These are phyloP conservation scores for Rosa hybrid DNA, from an alignment of 331 rosid genomes.

Conservation along the genomic window DNA sequence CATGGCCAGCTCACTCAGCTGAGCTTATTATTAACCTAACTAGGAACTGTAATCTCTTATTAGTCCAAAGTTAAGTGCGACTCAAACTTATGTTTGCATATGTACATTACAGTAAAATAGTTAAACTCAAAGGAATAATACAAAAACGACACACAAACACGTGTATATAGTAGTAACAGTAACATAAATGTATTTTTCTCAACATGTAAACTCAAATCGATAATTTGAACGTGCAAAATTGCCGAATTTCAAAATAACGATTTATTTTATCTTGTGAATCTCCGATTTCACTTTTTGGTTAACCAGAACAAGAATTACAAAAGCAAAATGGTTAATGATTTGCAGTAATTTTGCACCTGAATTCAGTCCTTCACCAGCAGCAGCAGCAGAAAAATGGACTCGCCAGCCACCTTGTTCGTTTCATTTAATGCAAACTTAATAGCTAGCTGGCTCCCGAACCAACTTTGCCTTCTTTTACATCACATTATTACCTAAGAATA, in stretches of 20 bases:
- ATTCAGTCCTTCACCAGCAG: not conserved
- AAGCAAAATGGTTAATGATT: not conserved
- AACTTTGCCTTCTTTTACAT: conserved; percentile 1
- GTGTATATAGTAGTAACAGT: no score
- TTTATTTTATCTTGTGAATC: not conserved
- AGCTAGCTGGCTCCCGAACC: not conserved
- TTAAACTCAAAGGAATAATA: no score
- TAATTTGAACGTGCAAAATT: no score
- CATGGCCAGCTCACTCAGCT: no score
- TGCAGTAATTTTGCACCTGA: not conserved
- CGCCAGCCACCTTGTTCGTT: not conserved
- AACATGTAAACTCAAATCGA: no score
- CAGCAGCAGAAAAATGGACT: not conserved
- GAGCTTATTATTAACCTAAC: no score
- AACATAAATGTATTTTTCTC: no score
- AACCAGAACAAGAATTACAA: not conserved
- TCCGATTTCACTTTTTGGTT: no score
- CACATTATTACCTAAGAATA: not conserved
- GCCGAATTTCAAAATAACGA: no score
- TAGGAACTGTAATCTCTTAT: no score
- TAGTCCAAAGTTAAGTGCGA: not conserved
- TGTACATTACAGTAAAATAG: no score
- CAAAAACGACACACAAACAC: no score
- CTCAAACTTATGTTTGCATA: not conserved
- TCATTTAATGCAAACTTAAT: conserved; percentile 2